phyloP scores from a whole-genome alignment of 352 stramenopile species.

The Phytophthora brassicae region DNA sequence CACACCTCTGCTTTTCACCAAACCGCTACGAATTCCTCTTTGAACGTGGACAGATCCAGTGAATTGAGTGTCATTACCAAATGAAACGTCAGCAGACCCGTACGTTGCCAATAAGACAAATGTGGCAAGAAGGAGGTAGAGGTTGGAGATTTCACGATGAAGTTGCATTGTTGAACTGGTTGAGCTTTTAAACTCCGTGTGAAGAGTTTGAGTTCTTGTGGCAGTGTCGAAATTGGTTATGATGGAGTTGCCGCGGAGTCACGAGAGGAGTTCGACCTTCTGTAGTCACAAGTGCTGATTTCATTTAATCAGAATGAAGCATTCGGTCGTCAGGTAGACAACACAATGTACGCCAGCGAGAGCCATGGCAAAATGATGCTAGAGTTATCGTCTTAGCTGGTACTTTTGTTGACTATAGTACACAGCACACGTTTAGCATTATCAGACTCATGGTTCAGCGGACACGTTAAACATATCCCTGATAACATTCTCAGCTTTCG shows the following conservation, averaged over 20 bases:
- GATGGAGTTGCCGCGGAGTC: background rate
- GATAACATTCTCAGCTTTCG: background rate
- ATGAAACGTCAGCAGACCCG: constrained; percentile 2
- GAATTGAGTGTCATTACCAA: constrained; percentile 2
- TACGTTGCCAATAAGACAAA: background rate
- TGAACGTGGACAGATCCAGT: constrained; percentile 26
- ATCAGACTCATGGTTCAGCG: background rate
- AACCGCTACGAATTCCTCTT: constrained; percentile 33
- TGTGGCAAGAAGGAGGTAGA: background rate
- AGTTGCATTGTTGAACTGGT: constrained; percentile 10
- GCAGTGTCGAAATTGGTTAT: constrained; percentile 8
- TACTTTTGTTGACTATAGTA: background rate
- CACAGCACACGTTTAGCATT: background rate
- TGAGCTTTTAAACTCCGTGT: background rate
- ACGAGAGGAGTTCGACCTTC: background rate
- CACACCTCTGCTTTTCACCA: constrained; percentile 56
- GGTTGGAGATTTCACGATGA: background rate
- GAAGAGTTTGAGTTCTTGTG: background rate
- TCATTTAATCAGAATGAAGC: background rate
- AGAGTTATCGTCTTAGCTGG: background rate
- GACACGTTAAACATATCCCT: background rate
- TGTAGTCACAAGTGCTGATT: background rate
- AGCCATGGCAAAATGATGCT: no score
- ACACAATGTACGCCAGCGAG: background rate
- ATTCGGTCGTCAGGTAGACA: background rate